phyloP scores from a whole-genome alignment of 345 rosid species.

The Brassica juncea region DNA sequence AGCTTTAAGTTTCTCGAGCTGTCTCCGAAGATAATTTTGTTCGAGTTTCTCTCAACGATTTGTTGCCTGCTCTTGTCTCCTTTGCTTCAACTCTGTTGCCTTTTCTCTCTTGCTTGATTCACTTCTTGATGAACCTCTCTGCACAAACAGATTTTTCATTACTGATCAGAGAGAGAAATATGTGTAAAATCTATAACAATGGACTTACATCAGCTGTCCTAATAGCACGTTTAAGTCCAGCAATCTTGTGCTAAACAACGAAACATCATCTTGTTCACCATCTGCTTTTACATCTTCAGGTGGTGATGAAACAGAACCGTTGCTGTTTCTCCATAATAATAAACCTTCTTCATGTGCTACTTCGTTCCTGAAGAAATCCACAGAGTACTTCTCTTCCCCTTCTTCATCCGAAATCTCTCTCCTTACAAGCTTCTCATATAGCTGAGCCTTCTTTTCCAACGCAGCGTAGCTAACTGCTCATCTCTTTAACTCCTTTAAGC shows the following conservation, averaged over 20 bases:
- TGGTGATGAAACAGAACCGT: conserved; percentile 35
- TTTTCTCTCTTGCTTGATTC: conserved; percentile 72
- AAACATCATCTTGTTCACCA: conserved; percentile 43
- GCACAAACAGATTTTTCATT: conserved; percentile 12
- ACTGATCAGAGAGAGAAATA: background rate
- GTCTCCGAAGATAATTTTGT: conserved; percentile 79
- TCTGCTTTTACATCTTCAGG: conserved; percentile 37
- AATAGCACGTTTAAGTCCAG: conserved; percentile 61
- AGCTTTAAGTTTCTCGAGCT: conserved; percentile 69
- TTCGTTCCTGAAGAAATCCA: conserved; percentile 78
- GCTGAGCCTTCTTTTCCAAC: conserved; percentile 79
- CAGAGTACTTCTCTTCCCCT: conserved; percentile 83
- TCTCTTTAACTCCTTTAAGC: conserved; percentile 80
- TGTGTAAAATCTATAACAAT: background rate
- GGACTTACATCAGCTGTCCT: conserved; percentile 47
- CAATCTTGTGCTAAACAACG: conserved; percentile 44
- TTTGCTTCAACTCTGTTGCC: conserved; percentile 62
- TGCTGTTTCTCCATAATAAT: conserved; percentile 33
- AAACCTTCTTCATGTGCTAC: conserved; percentile 46
- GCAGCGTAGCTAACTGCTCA: conserved; percentile 79
- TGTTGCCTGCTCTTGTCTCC: conserved; percentile 71
- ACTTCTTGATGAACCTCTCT: conserved; percentile 95
- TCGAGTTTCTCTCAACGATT: conserved; percentile 74
- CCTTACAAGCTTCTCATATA: conserved; percentile 74
- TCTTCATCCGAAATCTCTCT: conserved; percentile 93